phyloP scores from a whole-genome alignment of 164 flowering plant species.

The Aristolochia californica region DNA sequence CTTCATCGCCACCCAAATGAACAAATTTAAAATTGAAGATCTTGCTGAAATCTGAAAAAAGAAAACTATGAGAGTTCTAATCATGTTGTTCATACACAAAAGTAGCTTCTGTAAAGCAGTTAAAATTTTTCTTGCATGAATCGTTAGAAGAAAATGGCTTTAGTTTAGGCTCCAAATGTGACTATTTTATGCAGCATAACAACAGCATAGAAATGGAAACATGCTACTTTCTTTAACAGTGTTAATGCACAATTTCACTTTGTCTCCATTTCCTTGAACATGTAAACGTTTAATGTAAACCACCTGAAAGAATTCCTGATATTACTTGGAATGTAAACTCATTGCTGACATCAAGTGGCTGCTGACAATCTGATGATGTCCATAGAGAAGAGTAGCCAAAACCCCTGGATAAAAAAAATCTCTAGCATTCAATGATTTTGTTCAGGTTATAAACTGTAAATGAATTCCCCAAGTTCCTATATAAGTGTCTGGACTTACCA shows the following conservation, averaged over 20 bases:
- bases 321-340: constrained; percentile 80
- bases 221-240: too few relatives aligned
- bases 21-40: constrained; percentile 71
- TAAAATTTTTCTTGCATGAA: too few relatives aligned
- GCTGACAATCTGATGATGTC: constrained; percentile 64
- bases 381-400: constrained; percentile 73
- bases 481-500: constrained; percentile 28
- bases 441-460: not conserved
- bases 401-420: constrained; percentile 45
- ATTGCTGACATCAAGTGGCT: constrained; percentile 94
- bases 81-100: too few relatives aligned
- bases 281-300: not conserved
- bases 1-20: constrained; percentile 95
- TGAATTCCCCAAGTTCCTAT: not conserved
- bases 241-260: too few relatives aligned
- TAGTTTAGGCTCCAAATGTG: too few relatives aligned
- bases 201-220: too few relatives aligned
- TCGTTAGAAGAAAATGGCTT: too few relatives aligned
- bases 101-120: too few relatives aligned
- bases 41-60: constrained; percentile 73
- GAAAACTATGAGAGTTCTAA: not conserved
- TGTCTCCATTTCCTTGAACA: too few relatives aligned
- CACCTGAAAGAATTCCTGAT: constrained; percentile 88
- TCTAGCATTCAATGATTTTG: constrained; percentile 4
- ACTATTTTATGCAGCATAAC: too few relatives aligned